Percentiles rank a stretch among this genome's conserved stretches.
Evolutionary conservation across 805 yeast genomes (phyloP).

Genomic region (Candida nanaspora): DNA sequence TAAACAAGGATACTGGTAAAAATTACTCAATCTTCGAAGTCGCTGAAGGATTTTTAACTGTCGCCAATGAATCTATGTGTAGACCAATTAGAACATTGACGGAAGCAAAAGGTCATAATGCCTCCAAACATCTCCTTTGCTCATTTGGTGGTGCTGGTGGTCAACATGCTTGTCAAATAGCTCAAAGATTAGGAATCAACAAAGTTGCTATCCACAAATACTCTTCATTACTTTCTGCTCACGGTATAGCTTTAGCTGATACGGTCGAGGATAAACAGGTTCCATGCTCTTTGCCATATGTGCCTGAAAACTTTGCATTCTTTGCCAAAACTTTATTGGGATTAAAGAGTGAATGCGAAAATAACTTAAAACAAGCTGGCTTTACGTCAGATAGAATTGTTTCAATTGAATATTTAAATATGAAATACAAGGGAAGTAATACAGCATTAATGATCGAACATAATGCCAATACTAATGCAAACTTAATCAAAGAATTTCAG

Average conservation of each 20-base stretch:
- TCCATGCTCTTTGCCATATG: constrained; percentile 10
- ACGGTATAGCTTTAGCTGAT: constrained; percentile 34
- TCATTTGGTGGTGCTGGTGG: constrained; percentile 43
- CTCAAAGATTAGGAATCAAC: constrained; percentile 29
- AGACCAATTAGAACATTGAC: constrained; percentile 37
- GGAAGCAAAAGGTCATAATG: constrained; percentile 35
- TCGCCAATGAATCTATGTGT: constrained; percentile 36
- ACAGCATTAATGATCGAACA: constrained; percentile 59
- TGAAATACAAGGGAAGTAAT: constrained; percentile 43
- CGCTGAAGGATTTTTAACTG: constrained; percentile 35
- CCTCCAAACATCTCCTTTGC: constrained; percentile 32
- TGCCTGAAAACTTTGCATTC: constrained; percentile 11
- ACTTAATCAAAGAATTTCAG: constrained; percentile 37
- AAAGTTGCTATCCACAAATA: constrained; percentile 34
- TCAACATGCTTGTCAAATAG: constrained; percentile 34
- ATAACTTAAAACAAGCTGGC: constrained; percentile 5
- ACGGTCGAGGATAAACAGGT: constrained; percentile 20
- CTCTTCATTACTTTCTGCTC: constrained; percentile 37
- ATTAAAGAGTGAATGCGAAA: constrained; percentile 38
- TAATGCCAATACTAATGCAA: constrained; percentile 13
- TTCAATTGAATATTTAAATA: constrained; percentile 2
- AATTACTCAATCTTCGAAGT: constrained; percentile 16
- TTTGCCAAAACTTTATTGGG: constrained; percentile 37
- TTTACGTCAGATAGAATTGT: not conserved
- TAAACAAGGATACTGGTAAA: constrained; percentile 25